Conservation (phyloP, 2,329 filamentous ascomycete species). For the Cladosporium sp. region DNA sequence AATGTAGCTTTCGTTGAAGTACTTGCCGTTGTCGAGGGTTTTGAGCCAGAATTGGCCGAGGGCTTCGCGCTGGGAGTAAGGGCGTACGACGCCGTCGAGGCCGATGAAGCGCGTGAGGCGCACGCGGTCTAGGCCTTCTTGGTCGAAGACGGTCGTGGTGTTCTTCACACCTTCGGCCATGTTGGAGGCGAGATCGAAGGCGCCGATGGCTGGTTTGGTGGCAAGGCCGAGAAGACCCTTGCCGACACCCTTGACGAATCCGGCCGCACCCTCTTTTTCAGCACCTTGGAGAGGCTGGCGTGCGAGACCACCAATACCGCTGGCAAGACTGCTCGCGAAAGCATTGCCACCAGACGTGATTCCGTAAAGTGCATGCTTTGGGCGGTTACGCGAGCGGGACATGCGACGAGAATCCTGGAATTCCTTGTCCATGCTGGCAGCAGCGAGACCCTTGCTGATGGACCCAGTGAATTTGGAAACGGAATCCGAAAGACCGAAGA, state of each 20-base stretch:
- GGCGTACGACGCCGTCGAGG: conserved; percentile 85
- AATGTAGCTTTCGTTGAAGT: conserved; percentile 96
- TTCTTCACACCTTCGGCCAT: conserved; percentile 97
- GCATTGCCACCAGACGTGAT: conserved; percentile 94
- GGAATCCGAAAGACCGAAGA: conserved; percentile 94
- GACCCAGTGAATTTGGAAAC: conserved; percentile 97
- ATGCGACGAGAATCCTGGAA: conserved; percentile 96
- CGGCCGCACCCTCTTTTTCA: conserved; percentile 87
- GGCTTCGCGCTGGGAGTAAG: conserved; percentile 90
- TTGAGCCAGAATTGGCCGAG: conserved; percentile 98
- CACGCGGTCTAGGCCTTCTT: conserved; percentile 87
- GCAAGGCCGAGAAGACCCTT: conserved; percentile 92
- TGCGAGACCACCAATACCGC: conserved; percentile 87
- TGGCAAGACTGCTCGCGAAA: conserved; percentile 85
- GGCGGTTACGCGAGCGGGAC: conserved; percentile 84
- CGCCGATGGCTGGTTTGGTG: conserved; percentile 93
- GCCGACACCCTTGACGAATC: conserved; percentile 96
- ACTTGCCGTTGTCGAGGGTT: conserved; percentile 93
- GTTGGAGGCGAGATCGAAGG: conserved; percentile 94
- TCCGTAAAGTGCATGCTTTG: conserved; percentile 94
- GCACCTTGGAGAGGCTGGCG: conserved; percentile 92
- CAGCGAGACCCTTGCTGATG: conserved; percentile 92
- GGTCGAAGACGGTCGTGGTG: conserved; percentile 96
- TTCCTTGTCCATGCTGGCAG: conserved; percentile 94
- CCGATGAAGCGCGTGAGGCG: conserved; percentile 91